phyloP scores from a whole-genome alignment of 2,329 filamentous ascomycete species.

The Teratosphaeria gauchensis region DNA sequence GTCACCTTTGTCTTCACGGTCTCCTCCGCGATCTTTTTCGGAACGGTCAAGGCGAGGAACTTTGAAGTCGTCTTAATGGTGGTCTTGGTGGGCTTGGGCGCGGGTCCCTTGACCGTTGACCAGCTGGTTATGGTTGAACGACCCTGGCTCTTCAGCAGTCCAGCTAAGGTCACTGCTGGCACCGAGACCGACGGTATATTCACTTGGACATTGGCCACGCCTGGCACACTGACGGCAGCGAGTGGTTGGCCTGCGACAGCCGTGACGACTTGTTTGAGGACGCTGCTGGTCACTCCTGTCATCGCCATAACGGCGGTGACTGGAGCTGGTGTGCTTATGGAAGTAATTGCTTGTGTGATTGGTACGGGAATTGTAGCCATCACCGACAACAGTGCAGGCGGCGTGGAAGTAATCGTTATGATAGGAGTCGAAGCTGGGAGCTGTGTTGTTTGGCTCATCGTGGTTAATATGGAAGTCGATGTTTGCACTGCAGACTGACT shows the following conservation, averaged over 20 bases:
- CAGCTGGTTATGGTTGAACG: neutral
- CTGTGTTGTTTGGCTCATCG: neutral
- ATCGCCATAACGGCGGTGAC: neutral
- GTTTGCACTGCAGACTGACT: neutral
- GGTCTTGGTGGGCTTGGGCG: too few species aligned
- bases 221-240: neutral
- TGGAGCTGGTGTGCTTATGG: neutral
- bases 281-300: neutral
- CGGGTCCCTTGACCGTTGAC: neutral
- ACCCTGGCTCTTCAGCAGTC: neutral
- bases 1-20: neutral
- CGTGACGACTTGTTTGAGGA: neutral
- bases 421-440: neutral
- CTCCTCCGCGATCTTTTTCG: neutral
- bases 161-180: neutral
- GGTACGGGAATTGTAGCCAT: neutral
- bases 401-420: neutral
- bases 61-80: neutral
- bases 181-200: neutral
- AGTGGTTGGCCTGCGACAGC: neutral
- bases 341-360: neutral
- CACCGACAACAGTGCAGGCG: neutral
- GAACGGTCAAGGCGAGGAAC: neutral
- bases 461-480: neutral
- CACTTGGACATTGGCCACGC: neutral